These are phyloP conservation scores for Trichosporon asahii DNA, from an alignment of 1,284 basidiomycete species.

Conservation along the genomic window DNA sequence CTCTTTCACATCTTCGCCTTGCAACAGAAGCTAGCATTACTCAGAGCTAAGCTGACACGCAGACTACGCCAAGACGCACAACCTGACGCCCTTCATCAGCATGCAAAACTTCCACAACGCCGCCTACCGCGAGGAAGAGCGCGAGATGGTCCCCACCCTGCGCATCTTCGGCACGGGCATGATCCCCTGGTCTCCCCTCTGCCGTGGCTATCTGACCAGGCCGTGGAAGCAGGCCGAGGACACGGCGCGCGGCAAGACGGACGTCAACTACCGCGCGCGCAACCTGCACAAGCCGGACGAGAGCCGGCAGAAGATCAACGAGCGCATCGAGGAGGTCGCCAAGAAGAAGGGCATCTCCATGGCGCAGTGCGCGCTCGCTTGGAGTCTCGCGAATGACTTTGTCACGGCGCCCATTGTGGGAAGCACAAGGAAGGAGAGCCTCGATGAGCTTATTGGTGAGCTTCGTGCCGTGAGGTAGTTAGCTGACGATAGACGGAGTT, in stretches of 20 bases:
- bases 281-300: constrained; percentile 16
- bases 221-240: constrained; percentile 29
- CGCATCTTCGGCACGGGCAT: constrained; percentile 46
- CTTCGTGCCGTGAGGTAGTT: background rate
- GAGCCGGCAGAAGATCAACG: constrained; percentile 37
- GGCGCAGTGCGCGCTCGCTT: constrained; percentile 61
- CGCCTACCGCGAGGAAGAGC: constrained; percentile 59
- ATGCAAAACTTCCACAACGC: constrained; percentile 63
- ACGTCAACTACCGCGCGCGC: constrained; percentile 23
- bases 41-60: background rate
- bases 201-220: constrained; percentile 34
- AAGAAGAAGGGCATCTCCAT: constrained; percentile 58
- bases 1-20: background rate
- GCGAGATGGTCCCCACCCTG: constrained; percentile 62
- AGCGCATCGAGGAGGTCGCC: constrained; percentile 58
- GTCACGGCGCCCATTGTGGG: constrained; percentile 48
- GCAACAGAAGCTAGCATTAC: too few species aligned
- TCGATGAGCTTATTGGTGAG: constrained; percentile 41
- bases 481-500: constrained; percentile 17
- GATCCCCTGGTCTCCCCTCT: constrained; percentile 51
- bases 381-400: constrained; percentile 50
- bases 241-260: constrained; percentile 29
- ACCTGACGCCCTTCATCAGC: constrained; percentile 63
- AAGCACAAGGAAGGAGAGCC: constrained; percentile 37
- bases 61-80: constrained; percentile 54